Base-by-base conservation (phyloP, 2,329 filamentous ascomycete species). In the Ilyonectria sp. region DNA sequence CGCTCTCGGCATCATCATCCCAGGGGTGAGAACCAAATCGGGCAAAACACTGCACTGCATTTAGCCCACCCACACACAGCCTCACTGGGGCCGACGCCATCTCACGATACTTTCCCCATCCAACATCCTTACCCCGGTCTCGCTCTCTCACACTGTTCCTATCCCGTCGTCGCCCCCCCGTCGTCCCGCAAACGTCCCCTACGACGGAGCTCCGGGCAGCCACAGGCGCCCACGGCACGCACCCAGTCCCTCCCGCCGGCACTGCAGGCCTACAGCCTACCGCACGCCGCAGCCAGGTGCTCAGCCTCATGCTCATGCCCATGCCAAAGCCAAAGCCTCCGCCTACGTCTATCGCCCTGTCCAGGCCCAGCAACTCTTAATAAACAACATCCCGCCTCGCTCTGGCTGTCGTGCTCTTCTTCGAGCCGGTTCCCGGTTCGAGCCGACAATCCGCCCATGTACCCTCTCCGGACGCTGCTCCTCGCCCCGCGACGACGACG, bases 401-500 rank as follows among this genome's bases (percentile, higher is more conserved):
- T 59, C 59, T 65, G 61, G 60, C 44, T 65, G 53, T 58, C 37
- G 58, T 31, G 43, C 35, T 46, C 33, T 63, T 52, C 9, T 60
- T 65, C 49, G 60, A 68, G 55, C 68, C 65, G 68, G 55, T 40
- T 65, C 23, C 63, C 69, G 69, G 71, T 71, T 71, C 71, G 69
- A 73, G 59, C 64, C 63, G 72, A 70, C 68, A 43, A 71, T 56
- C 23, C 67, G 64, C 71, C 57, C 74, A 76, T 76, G 74, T 71
- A 68, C 72, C 63, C 68, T 73, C 68, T 69, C 47, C 68, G 70
- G 71, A 69, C 71, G 67, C 59, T 69, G 56, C 68, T 69, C 70
- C 62, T 76, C 74, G 74, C 72, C 72, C 71, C 62, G 74, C 72
- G 74, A 76, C 74, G 72, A 74, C 74, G 70, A 66, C 63, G 74